Conservation (phyloP, 176 grass and related monocot species). For the Aechmea fasciata region DNA sequence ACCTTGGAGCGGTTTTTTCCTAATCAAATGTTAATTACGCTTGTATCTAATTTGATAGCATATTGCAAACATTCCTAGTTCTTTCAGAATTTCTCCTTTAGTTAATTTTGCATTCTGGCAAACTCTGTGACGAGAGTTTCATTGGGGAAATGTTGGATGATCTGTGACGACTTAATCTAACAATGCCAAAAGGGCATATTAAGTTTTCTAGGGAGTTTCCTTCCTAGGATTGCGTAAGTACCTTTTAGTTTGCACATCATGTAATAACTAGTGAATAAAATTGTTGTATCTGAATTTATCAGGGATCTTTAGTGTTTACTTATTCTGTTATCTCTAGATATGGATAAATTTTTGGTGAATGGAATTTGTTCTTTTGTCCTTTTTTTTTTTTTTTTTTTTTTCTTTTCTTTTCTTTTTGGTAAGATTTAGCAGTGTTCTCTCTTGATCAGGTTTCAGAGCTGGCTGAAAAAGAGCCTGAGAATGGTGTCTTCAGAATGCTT, state of each 20-base stretch:
- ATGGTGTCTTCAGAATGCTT: slow-evolving; percentile 98
- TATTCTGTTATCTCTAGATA: neutral
- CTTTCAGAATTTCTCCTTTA: too few species aligned
- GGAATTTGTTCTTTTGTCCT: neutral
- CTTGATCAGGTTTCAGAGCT: slow-evolving; percentile 58
- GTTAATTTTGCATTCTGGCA: too few species aligned
- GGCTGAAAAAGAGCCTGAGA: slow-evolving; percentile 94
- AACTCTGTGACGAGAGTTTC: too few species aligned
- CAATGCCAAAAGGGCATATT: too few species aligned
- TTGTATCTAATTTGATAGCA: too few species aligned
- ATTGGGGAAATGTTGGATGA: too few species aligned
- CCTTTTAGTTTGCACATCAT: neutral
- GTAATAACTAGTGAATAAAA: neutral
- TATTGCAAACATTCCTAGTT: too few species aligned
- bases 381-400: slow-evolving; percentile 14
- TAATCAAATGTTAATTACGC: too few species aligned
- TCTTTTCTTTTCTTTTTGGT: slow-evolving; percentile 4
- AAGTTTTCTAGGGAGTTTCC: neutral
- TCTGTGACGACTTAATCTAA: too few species aligned
- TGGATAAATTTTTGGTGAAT: neutral
- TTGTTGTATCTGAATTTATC: neutral
- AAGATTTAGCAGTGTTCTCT: neutral
- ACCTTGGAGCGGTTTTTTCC: too few species aligned
- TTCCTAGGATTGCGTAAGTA: neutral
- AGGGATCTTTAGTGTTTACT: neutral